Conservation (phyloP, 306 rosid genomes). For the Dalbergia oliveri region DNA sequence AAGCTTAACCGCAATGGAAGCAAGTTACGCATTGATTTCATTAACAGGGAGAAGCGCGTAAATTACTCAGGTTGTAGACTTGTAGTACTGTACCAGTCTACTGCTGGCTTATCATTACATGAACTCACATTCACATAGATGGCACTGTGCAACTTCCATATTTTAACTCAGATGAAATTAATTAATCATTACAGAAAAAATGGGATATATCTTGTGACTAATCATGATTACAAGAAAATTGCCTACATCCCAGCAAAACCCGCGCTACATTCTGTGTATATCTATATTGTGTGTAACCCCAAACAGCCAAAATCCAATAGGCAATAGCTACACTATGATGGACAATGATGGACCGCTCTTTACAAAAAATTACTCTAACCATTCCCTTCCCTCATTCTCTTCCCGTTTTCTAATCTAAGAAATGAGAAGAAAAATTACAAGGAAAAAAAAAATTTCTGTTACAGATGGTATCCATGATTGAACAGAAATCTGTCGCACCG, state of each 20-base stretch:
- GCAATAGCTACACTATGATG: slow-evolving; percentile 14
- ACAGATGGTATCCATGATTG: slow-evolving; percentile 27
- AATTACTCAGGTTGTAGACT: too few relatives aligned
- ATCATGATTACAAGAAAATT: slow-evolving; percentile 36
- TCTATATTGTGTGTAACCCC: slow-evolving; percentile 41
- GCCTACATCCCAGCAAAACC: slow-evolving; percentile 47
- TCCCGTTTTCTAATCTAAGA: slow-evolving; percentile 38
- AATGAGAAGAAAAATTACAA: background rate
- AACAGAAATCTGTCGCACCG: slow-evolving; percentile 44
- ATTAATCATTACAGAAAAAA: slow-evolving; percentile 45
- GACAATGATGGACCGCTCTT: slow-evolving; percentile 45
- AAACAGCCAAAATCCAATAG: slow-evolving; percentile 44
- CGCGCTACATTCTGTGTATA: slow-evolving; percentile 38
- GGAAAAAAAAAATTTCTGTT: slow-evolving; percentile 22
- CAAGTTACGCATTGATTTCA: too few relatives aligned
- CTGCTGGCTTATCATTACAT: background rate
- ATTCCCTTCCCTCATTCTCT: slow-evolving; percentile 35
- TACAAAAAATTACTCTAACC: slow-evolving; percentile 56
- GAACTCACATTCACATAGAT: background rate
- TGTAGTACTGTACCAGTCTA: too few relatives aligned
- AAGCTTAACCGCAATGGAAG: too few relatives aligned
- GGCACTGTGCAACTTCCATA: slow-evolving; percentile 11
- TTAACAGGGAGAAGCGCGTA: too few relatives aligned
- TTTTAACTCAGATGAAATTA: background rate
- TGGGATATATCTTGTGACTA: slow-evolving; percentile 35